These are phyloP conservation scores for Lathyrus oleraceus DNA, from an alignment of 306 rosid species.

Conservation along the genomic window DNA sequence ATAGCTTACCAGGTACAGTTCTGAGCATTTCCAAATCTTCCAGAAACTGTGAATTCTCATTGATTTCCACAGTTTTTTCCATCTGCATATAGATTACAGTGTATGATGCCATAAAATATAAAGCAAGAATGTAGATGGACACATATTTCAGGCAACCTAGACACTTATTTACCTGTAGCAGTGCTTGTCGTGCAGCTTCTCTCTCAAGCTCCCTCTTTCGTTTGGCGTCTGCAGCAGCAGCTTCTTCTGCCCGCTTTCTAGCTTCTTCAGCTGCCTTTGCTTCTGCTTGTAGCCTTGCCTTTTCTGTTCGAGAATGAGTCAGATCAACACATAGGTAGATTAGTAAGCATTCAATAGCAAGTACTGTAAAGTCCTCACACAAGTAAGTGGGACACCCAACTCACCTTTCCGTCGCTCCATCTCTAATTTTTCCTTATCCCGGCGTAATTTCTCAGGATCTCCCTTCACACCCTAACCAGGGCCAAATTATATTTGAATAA, in stretches of 20 bases:
- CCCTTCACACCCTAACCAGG: slow-evolving; percentile 63
- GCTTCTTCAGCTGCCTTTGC: slow-evolving; percentile 85
- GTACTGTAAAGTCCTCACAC: slow-evolving; percentile 6
- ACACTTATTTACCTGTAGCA: slow-evolving; percentile 57
- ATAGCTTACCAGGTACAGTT: slow-evolving; percentile 52
- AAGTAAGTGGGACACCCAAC: neutral
- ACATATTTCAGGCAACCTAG: slow-evolving; percentile 28
- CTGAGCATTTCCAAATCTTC: slow-evolving; percentile 74
- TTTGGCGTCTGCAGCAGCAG: slow-evolving; percentile 71
- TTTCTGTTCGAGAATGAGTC: slow-evolving; percentile 53
- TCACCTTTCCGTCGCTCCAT: slow-evolving; percentile 60
- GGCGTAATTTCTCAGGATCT: slow-evolving; percentile 76
- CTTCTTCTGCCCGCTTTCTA: slow-evolving; percentile 57
- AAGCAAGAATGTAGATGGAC: neutral
- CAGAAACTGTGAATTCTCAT: slow-evolving; percentile 68
- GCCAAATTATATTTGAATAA: slow-evolving; percentile 30
- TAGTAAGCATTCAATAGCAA: slow-evolving; percentile 8
- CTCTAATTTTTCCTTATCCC: slow-evolving; percentile 66
- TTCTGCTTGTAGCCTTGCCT: slow-evolving; percentile 75
- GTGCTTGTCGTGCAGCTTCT: slow-evolving; percentile 81
- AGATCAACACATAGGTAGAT: slow-evolving; percentile 26
- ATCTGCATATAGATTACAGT: slow-evolving; percentile 54
- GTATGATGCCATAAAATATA: slow-evolving; percentile 35
- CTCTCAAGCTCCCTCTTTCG: slow-evolving; percentile 78
- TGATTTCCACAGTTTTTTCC: slow-evolving; percentile 79